Conservation (phyloP, 768 basidiomycete genomes). For the Boletellus sp. region DNA sequence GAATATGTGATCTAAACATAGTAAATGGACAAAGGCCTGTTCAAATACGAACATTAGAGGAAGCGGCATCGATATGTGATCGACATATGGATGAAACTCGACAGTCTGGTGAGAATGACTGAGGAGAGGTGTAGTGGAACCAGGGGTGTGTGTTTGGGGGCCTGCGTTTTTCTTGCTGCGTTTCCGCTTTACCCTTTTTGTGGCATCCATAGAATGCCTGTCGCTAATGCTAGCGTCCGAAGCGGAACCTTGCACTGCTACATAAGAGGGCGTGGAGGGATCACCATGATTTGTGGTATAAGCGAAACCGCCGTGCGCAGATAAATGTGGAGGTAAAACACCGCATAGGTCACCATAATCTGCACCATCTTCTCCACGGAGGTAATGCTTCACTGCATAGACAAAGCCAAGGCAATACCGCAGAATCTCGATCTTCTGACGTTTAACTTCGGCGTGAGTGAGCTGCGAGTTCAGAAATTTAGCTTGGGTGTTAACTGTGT, state of each 20-base stretch:
- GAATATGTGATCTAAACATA: background rate
- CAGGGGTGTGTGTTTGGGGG: slow-evolving; percentile 15
- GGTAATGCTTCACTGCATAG: slow-evolving; percentile 72
- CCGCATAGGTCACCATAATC: slow-evolving; percentile 64
- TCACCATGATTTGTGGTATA: slow-evolving; percentile 35
- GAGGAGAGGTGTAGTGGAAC: slow-evolving; percentile 61
- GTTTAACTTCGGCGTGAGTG: slow-evolving; percentile 51
- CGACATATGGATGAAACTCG: slow-evolving; percentile 56
- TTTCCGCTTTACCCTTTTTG: slow-evolving; percentile 67
- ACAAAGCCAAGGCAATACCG: slow-evolving; percentile 69
- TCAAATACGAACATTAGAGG: slow-evolving; percentile 64
- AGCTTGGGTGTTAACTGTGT: slow-evolving; percentile 42
- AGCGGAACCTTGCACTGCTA: slow-evolving; percentile 36
- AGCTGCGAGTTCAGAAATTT: slow-evolving; percentile 47
- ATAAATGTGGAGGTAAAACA: slow-evolving; percentile 62
- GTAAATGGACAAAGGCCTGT: background rate
- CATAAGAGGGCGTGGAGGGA: slow-evolving; percentile 37
- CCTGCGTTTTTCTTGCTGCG: slow-evolving; percentile 57
- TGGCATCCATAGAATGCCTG: slow-evolving; percentile 42
- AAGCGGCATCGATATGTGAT: slow-evolving; percentile 67
- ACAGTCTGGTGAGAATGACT: slow-evolving; percentile 50
- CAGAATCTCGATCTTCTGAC: slow-evolving; percentile 66
- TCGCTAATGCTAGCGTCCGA: slow-evolving; percentile 23
- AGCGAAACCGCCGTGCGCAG: slow-evolving; percentile 43
- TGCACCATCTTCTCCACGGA: slow-evolving; percentile 79